Base-by-base conservation (phyloP, 2,329 filamentous ascomycete genomes). In the Venturia asperata region DNA sequence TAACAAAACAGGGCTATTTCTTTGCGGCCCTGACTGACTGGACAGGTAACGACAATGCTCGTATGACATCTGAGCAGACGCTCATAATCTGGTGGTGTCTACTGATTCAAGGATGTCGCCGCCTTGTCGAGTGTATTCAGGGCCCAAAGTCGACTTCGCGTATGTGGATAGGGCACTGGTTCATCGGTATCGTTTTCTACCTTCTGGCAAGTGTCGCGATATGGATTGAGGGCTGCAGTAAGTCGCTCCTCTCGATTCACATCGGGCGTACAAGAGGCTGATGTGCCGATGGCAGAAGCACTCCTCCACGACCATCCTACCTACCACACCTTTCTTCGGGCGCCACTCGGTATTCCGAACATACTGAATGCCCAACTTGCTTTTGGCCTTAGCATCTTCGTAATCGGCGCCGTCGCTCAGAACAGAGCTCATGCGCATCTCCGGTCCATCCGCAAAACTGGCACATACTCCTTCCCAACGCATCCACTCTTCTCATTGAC, bases 131-230 rank as follows among this genome's bases (percentile, higher is more conserved):
- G 86, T 70, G 71, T 87, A 52, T 76, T 77, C 52, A 82, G 94
- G 65, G 78, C 82, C 62, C 88, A 84, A 72, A 82, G 4, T 90
- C 87, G 3, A 81, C 85, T 5, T 91, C 87, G 21, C 84, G 80
- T 65, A 99, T 99, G 93, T 92, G 88, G 85, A 77, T 92, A 68
- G 84, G 87, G 19, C 90, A 96, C 73, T 97, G 91, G 87, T 68
- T 88, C 19, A 74, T 97, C 49, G 94, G 92, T 0, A 75, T 94
- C 62, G 76, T 78, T 11, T 97, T 90, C 76, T 99, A 99, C 75
- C 72, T 87, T 6, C 80, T 80, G 66, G 88, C 90, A 70, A 87
- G 87, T 64, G 73, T 96, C 60, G 84, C 90, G 5, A 79, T 96
- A 42, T 97, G 92, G 92, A 82, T 95, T 66, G 91, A 97, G 75